Conservation (phyloP, 83 land plant species). For the Picea engelmannii region DNA sequence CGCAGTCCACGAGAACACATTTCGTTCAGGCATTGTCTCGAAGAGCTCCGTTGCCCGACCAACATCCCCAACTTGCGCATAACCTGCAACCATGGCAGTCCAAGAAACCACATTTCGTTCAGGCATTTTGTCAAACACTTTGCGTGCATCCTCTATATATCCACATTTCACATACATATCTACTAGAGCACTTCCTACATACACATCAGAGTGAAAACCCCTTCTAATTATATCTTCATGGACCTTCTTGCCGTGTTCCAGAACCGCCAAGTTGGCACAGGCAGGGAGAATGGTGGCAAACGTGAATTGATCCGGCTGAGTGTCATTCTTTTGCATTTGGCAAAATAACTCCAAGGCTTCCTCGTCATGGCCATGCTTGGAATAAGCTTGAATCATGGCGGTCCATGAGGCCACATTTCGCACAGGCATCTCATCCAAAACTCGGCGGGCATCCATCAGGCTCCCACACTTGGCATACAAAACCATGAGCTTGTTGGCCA, state of each 20-base stretch:
- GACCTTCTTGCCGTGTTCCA: conserved; percentile 41
- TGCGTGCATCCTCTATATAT: conserved; percentile 31
- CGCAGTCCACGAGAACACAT: conserved; percentile 52
- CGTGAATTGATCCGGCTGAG: neutral
- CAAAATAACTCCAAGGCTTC: neutral
- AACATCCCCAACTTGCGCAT: conserved; percentile 53
- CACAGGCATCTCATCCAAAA: neutral
- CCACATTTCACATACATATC: conserved; percentile 68
- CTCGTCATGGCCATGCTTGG: neutral
- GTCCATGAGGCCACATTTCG: neutral
- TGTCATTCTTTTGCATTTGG: neutral
- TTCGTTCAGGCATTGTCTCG: conserved; percentile 29
- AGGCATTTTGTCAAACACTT: conserved; percentile 29
- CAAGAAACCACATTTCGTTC: conserved; percentile 47
- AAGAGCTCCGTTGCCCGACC: conserved; percentile 37
- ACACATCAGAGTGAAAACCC: conserved; percentile 39
- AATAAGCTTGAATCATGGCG: neutral
- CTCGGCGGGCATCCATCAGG: neutral
- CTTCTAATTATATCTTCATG: conserved; percentile 51
- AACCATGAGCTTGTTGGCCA: conserved; percentile 2
- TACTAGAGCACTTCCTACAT: conserved; percentile 53
- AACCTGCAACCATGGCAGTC: conserved; percentile 48
- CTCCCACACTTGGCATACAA: conserved; percentile 9
- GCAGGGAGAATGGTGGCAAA: conserved; percentile 44
- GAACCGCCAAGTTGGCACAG: conserved; percentile 35